Conservation (phyloP, 805 yeast species). For the Teunomyces barrocoloradensis region DNA sequence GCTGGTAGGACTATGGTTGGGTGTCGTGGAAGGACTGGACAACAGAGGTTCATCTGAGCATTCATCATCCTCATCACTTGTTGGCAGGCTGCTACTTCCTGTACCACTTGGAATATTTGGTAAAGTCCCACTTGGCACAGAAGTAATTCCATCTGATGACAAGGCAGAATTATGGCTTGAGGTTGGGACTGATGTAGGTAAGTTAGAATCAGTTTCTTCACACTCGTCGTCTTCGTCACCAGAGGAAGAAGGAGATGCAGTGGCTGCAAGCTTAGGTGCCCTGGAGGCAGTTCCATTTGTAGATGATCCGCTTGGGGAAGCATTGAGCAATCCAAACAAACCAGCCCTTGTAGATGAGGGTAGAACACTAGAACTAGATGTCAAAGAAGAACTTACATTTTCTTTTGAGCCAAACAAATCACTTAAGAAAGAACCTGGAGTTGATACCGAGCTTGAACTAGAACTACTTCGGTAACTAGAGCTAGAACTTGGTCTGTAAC, state of each 20-base stretch:
- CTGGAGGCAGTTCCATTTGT: background rate
- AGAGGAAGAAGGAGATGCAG: constrained; percentile 7
- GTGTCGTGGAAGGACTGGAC: background rate
- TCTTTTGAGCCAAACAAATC: background rate
- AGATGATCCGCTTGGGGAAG: background rate
- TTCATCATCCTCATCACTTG: constrained; percentile 4
- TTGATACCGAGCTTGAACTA: constrained; percentile 6
- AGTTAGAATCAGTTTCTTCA: constrained; percentile 10
- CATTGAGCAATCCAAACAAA: background rate
- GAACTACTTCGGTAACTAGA: background rate
- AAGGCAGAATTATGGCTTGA: background rate
- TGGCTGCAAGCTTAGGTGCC: constrained; percentile 3
- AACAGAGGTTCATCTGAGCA: constrained; percentile 4
- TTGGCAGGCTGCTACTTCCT: constrained; percentile 7
- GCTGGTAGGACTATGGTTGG: background rate
- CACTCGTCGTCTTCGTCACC: constrained; percentile 18
- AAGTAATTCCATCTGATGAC: background rate
- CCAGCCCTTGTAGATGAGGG: constrained; percentile 5
- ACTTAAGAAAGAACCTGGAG: background rate
- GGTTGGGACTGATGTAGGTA: constrained; percentile 8
- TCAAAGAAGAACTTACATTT: background rate
- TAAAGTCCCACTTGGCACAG: background rate
- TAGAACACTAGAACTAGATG: constrained; percentile 1
- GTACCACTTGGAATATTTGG: background rate
- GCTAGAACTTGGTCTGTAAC: background rate